Conservation (phyloP, 257 asterid species). For the Datura wrightii region DNA sequence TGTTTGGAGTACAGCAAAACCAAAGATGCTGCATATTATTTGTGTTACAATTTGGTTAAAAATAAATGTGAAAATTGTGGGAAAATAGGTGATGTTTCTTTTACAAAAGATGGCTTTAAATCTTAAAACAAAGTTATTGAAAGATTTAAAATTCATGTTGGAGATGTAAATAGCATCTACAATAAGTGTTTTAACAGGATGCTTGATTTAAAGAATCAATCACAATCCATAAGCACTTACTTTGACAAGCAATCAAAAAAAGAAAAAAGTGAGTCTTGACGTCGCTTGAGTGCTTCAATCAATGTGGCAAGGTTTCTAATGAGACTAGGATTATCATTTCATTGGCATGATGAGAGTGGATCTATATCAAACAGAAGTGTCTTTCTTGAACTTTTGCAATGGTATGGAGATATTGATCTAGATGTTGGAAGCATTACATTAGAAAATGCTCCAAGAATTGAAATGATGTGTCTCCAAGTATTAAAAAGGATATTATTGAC, state of each 20-base stretch:
- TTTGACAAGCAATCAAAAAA: background rate
- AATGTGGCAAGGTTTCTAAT: background rate
- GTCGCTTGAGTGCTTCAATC: conserved; percentile 16
- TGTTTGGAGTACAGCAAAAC: too few relatives aligned
- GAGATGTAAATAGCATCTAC: background rate
- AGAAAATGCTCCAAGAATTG: conserved; percentile 1
- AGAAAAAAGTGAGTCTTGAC: background rate
- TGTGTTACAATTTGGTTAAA: too few relatives aligned
- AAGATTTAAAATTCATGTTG: too few relatives aligned
- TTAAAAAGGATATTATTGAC: conserved; percentile 21
- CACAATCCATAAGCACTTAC: background rate
- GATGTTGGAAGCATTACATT: too few relatives aligned
- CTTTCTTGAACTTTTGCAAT: background rate
- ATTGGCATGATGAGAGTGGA: too few relatives aligned
- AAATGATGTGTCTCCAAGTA: background rate
- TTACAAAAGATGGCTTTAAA: too few relatives aligned
- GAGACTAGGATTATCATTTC: background rate
- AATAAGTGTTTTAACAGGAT: background rate
- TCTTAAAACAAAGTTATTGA: background rate
- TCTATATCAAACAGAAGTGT: too few relatives aligned
- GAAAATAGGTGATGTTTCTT: too few relatives aligned
- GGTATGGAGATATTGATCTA: too few relatives aligned
- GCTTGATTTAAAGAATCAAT: background rate
- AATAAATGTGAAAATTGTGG: too few relatives aligned
- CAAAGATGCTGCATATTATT: too few relatives aligned